Evolutionary conservation across 768 basidiomycete genomes (phyloP), one percentile per base, ranked within the genome.

Genomic region (Boletus coccyginus): DNA sequence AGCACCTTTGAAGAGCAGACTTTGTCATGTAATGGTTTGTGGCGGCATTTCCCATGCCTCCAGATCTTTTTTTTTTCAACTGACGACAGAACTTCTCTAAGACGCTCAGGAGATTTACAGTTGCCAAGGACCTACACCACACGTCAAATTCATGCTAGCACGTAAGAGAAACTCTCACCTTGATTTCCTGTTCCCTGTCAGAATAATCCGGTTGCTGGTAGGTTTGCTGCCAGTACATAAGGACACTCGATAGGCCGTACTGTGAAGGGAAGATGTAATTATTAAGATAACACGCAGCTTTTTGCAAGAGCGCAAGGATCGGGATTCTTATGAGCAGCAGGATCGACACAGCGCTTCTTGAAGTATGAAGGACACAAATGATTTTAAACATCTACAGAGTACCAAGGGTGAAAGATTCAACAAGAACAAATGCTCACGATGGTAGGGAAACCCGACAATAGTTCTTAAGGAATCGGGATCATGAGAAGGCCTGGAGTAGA

Each of bases 211-310:
- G 76, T 56, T 79, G 74, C 32, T 71, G 69, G 42, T 72, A 73
- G 0, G 64, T 58, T 43, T 70, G 63, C 41, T 65, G 70, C 17
- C 58, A 59, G 24, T 53, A 38, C 5, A 57, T 48, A 57, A 94
- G 94, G 3, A 86, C 78, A 60, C 75, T 88, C 5, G 76, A 66
- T 2, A 97, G 66, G 0, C 81, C 80, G 63, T 86, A 92, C 62
- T 94, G 90, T 40, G 86, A 78, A 10, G 94, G 86, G 64, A 98
- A 96, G 2, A 98, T 75, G 63, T 93, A 88, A 73, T 94, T 94
- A 35, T 87, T 78, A 1, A 93, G 71, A 59, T 85, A 84, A 40
- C 88, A 78, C 1, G 81, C 79, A 39, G 81, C 62, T 69, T 39
- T 77, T 77, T 43, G 74, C 76, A 61, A 81, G 80, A 56, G 73